These are phyloP conservation scores for Malus hybrid DNA, from an alignment of 331 rosid genomes.

Conservation along the genomic window DNA sequence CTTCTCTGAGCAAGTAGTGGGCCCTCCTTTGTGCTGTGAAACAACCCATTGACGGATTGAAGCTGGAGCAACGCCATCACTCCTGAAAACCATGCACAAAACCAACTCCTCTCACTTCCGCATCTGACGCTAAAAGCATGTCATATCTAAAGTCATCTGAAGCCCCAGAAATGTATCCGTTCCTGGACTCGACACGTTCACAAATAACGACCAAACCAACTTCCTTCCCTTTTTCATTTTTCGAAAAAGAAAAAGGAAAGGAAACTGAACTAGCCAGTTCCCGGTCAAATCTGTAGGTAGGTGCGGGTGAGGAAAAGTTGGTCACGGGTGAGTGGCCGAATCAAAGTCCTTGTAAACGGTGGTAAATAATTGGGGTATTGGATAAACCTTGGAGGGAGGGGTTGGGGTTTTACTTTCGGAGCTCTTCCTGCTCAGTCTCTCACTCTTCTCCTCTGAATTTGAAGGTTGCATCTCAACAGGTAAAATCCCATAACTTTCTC, in stretches of 20 bases:
- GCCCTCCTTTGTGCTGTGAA: conserved; percentile 17
- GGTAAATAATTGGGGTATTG: neutral
- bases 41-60: conserved; percentile 38
- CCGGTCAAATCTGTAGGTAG: neutral
- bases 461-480: conserved; percentile 16
- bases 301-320: conserved; percentile 7
- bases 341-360: neutral
- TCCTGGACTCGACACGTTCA: conserved; percentile 39
- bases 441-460: neutral
- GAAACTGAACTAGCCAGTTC: conserved; percentile 17
- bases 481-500: conserved; percentile 5
- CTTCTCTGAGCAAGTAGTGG: conserved; percentile 23
- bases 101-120: neutral
- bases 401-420: conserved; percentile 20
- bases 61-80: conserved; percentile 53
- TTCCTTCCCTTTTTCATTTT: neutral
- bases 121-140: neutral
- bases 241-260: neutral
- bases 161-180: conserved; percentile 9
- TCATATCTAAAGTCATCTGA: too few species aligned
- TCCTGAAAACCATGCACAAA: neutral
- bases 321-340: conserved; percentile 2
- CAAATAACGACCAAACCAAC: conserved; percentile 6
- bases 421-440: neutral
- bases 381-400: conserved; percentile 31